These are phyloP conservation scores for Allium fistulosum DNA, from an alignment of 106 monocot species.

Conservation along the genomic window DNA sequence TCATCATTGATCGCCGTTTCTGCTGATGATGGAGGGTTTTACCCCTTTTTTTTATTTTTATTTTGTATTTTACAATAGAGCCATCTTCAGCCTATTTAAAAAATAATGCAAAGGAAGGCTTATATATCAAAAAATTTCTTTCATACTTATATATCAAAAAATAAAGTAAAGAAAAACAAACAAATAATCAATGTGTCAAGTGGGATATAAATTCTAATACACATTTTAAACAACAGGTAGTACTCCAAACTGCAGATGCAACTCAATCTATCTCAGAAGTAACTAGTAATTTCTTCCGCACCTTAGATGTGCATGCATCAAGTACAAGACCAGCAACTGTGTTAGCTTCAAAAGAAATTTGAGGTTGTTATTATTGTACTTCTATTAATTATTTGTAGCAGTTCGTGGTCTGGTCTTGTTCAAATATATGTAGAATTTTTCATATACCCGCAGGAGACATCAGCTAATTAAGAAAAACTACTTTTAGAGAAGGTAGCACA, in stretches of 20 bases:
- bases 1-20: no score
- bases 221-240: conserved; percentile 40
- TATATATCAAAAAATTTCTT: no score
- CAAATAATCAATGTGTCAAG: background rate
- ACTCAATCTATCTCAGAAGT: conserved; percentile 76
- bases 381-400: background rate
- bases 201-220: background rate
- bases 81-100: no score
- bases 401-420: no score
- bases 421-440: no score
- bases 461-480: conserved; percentile 66
- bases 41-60: no score
- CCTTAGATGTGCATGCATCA: conserved; percentile 66
- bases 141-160: no score
- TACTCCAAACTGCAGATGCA: conserved; percentile 60
- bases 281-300: conserved; percentile 66
- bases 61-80: no score
- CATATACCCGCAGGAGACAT: conserved; percentile 40
- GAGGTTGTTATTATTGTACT: conserved; percentile 35
- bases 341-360: conserved; percentile 90
- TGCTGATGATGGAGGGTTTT: no score
- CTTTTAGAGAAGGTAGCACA: conserved; percentile 65
- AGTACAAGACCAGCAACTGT: conserved; percentile 62
- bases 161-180: background rate
- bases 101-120: no score